Evolutionary conservation across 2,329 filamentous ascomycete genomes (phyloP).

Genomic region (Trichoderma sp.): DNA sequence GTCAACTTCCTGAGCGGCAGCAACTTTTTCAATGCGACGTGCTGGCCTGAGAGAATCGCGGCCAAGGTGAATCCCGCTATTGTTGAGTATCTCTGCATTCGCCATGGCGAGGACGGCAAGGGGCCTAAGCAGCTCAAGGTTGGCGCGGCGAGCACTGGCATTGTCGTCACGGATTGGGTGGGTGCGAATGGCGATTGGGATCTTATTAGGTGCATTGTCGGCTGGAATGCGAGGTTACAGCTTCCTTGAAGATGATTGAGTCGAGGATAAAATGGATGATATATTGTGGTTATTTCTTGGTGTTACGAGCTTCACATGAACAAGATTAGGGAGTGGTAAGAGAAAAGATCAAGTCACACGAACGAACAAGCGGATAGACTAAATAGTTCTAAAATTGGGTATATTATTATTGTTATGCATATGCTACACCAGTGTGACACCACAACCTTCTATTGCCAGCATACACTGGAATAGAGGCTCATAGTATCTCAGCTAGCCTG

Average conservation of each 20-base stretch:
- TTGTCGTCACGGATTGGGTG: slow-evolving; percentile 94
- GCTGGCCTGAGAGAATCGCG: slow-evolving; percentile 93
- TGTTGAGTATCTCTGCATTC: slow-evolving; percentile 61
- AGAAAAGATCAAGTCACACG: background rate
- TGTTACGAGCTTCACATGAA: background rate
- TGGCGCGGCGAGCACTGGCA: slow-evolving; percentile 76
- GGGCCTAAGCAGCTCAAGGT: slow-evolving; percentile 53
- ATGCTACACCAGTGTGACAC: background rate
- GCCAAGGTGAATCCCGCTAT: slow-evolving; percentile 81
- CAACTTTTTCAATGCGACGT: slow-evolving; percentile 90
- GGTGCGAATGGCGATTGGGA: slow-evolving; percentile 89
- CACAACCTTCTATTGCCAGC: background rate
- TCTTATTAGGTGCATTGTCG: slow-evolving; percentile 80
- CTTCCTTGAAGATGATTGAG: slow-evolving; percentile 28
- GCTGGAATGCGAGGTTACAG: slow-evolving; percentile 77
- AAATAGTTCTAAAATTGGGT: background rate
- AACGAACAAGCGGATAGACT: background rate
- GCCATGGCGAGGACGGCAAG: slow-evolving; percentile 55
- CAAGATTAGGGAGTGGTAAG: background rate
- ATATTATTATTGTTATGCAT: background rate
- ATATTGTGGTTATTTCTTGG: background rate
- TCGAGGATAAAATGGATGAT: background rate
- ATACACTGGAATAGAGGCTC: background rate
- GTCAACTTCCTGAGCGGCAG: slow-evolving; percentile 89
- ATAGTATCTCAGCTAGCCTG: background rate